phyloP scores from a whole-genome alignment of 805 yeast genomes.

The Cyberlindnera amylophila region DNA sequence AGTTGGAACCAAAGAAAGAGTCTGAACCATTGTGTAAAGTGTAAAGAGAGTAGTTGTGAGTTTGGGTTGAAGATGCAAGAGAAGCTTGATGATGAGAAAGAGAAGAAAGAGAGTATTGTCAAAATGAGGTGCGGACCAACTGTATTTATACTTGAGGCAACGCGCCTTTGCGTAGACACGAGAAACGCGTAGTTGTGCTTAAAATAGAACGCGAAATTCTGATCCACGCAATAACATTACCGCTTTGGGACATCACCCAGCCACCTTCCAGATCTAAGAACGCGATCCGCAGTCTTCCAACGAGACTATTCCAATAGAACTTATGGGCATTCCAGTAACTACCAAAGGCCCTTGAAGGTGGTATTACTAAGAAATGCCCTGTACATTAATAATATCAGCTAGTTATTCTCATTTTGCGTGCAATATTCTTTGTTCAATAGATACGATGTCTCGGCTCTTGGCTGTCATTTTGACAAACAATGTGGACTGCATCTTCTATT shows the following conservation, averaged over 20 bases:
- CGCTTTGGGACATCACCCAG: neutral
- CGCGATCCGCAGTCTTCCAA: too few species aligned
- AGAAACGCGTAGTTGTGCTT: neutral
- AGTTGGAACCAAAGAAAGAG: conserved; percentile 28
- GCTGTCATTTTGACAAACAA: too few species aligned
- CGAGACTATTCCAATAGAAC: too few species aligned
- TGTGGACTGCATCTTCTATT: too few species aligned
- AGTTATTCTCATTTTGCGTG: too few species aligned
- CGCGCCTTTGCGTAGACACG: neutral
- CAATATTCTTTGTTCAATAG: too few species aligned
- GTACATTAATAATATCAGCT: too few species aligned
- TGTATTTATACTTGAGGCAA: neutral
- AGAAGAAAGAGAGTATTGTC: neutral
- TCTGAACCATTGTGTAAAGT: conserved; percentile 17
- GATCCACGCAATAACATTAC: neutral
- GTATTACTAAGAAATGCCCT: too few species aligned
- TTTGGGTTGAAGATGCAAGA: neutral
- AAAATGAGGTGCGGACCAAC: neutral
- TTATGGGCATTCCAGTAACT: too few species aligned
- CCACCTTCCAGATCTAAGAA: too few species aligned
- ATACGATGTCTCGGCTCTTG: too few species aligned
- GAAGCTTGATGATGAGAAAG: neutral
- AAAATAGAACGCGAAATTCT: conserved; percentile 4
- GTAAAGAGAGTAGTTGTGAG: neutral
- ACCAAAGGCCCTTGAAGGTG: too few species aligned